These are phyloP conservation scores for Antitrichia curtipendula DNA, from an alignment of 225 moss, liverwort and hornwort genomes.

Conservation along the genomic window DNA sequence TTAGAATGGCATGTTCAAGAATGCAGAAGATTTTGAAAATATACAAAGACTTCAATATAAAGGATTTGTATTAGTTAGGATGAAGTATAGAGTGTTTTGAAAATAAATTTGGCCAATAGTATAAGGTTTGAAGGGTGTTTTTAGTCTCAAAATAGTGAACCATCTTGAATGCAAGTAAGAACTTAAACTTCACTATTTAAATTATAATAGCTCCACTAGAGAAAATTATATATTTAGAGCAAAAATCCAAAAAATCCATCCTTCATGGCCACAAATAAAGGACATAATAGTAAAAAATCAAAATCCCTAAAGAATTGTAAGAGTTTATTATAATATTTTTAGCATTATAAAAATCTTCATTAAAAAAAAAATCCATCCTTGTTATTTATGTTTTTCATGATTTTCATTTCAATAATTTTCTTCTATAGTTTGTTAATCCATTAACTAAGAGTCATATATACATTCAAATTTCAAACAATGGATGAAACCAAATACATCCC, in stretches of 20 bases:
- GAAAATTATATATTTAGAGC: not conserved
- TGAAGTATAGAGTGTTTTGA: not conserved
- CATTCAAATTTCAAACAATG: accelerated
- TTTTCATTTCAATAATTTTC: accelerated
- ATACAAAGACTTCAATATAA: too few species aligned
- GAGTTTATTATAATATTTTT: not conserved
- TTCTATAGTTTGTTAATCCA: accelerated
- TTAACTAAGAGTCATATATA: accelerated
- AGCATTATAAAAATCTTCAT: not conserved
- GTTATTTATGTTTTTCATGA: not conserved
- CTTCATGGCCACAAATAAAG: not conserved
- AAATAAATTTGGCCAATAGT: not conserved
- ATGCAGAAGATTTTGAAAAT: too few species aligned
- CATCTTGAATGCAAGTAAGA: accelerated
- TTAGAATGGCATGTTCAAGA: too few species aligned
- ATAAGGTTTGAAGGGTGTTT: not conserved
- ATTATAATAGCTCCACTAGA: not conserved
- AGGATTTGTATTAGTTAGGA: not conserved
- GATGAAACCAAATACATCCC: accelerated
- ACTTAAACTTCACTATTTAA: too few species aligned
- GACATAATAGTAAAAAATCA: too few species aligned
- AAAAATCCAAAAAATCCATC: not conserved
- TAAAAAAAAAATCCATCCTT: accelerated
- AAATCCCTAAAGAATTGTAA: not conserved
- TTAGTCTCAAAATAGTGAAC: not conserved